Evolutionary conservation across 768 basidiomycete species (phyloP).

Genomic region (Mycena chlorophos): DNA sequence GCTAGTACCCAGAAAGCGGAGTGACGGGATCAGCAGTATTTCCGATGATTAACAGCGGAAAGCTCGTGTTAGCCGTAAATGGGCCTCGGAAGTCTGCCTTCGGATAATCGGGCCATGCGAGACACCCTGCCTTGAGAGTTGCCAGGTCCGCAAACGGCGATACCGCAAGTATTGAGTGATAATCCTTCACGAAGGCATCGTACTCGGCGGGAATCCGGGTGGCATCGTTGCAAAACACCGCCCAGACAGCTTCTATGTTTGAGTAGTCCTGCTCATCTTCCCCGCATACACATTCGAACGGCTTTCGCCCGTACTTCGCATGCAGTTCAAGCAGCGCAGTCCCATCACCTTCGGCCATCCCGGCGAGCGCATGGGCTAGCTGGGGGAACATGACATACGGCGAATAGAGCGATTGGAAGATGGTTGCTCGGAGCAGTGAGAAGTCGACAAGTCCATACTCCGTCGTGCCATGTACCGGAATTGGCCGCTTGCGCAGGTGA

Average conservation of each 20-base stretch:
- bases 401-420: constrained; percentile 3
- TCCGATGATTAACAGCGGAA: constrained; percentile 18
- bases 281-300: constrained; percentile 7
- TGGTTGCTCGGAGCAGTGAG: neutral
- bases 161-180: neutral
- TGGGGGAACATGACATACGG: neutral
- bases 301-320: neutral
- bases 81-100: constrained; percentile 3
- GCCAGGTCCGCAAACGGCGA: constrained; percentile 10
- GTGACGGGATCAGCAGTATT: constrained; percentile 22
- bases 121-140: neutral
- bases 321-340: neutral
- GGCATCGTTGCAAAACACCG: constrained; percentile 2
- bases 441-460: constrained; percentile 4
- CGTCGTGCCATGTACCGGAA: neutral
- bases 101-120: neutral
- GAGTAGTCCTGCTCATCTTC: neutral
- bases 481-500: neutral
- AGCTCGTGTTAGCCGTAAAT: constrained; percentile 14
- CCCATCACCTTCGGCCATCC: neutral
- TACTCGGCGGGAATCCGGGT: neutral
- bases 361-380: constrained; percentile 1
- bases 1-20: constrained; percentile 10
- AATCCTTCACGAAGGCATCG: neutral
- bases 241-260: neutral